These are phyloP conservation scores for Moniliophthora roreri DNA, from an alignment of 1,284 basidiomycete genomes.

Conservation along the genomic window DNA sequence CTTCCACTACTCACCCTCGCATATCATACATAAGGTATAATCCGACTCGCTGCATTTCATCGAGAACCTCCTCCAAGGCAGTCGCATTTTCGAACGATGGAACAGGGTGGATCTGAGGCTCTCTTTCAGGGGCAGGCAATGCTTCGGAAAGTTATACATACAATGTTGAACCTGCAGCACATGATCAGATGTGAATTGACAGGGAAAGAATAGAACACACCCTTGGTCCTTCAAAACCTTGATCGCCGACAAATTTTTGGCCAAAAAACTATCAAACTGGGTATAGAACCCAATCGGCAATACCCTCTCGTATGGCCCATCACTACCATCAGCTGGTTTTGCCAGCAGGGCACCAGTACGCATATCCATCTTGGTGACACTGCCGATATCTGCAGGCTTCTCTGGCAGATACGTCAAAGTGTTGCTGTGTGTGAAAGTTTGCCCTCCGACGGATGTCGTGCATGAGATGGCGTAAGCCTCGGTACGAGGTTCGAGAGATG, in stretches of 20 bases:
- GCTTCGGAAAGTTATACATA: slow-evolving; percentile 16
- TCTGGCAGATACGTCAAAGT: slow-evolving; percentile 60
- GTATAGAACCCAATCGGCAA: slow-evolving; percentile 79
- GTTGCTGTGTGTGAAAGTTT: slow-evolving; percentile 47
- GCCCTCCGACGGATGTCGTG: slow-evolving; percentile 37
- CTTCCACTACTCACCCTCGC: slow-evolving; percentile 59
- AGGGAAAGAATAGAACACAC: slow-evolving; percentile 34
- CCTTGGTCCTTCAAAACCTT: slow-evolving; percentile 61
- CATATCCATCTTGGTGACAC: slow-evolving; percentile 70
- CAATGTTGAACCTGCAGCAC: slow-evolving; percentile 29
- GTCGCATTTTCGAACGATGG: slow-evolving; percentile 63
- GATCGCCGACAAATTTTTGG: slow-evolving; percentile 52
- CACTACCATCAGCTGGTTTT: slow-evolving; percentile 46
- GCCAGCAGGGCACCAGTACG: slow-evolving; percentile 68
- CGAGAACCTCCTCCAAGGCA: slow-evolving; percentile 53
- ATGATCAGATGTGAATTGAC: not conserved
- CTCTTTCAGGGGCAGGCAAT: not conserved
- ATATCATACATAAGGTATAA: slow-evolving; percentile 80
- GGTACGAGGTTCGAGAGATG: slow-evolving; percentile 39
- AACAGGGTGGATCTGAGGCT: slow-evolving; percentile 58
- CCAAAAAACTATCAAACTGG: slow-evolving; percentile 58
- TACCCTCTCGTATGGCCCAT: slow-evolving; percentile 54
- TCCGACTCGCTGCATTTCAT: slow-evolving; percentile 70
- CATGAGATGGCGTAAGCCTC: slow-evolving; percentile 54
- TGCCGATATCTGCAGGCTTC: slow-evolving; percentile 40